Conservation (phyloP, 495 filamentous ascomycete species). For the Staphylotrichum tortipilum region DNA sequence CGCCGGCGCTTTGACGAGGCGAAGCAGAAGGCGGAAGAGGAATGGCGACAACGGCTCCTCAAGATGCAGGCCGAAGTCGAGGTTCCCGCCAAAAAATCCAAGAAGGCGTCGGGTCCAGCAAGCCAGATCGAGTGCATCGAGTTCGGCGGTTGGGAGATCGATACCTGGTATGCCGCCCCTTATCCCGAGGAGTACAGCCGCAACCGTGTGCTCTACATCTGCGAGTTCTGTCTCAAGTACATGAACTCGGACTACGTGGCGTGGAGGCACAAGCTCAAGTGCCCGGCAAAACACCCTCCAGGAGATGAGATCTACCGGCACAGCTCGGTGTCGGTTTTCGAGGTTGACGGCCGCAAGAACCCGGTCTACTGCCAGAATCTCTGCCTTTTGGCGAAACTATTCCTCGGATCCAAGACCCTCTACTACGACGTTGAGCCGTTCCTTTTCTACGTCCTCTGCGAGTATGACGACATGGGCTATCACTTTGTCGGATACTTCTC, state of each 20-base stretch:
- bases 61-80: slow-evolving; percentile 40
- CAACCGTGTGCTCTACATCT: slow-evolving; percentile 91
- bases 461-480: slow-evolving; percentile 85
- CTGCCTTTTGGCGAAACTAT: slow-evolving; percentile 90
- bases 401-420: slow-evolving; percentile 91
- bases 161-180: slow-evolving; percentile 98
- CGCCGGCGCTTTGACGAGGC: slow-evolving; percentile 80
- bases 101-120: slow-evolving; percentile 72
- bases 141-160: slow-evolving; percentile 93
- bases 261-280: slow-evolving; percentile 97
- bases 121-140: slow-evolving; percentile 98
- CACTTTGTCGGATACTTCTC: slow-evolving; percentile 99
- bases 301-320: slow-evolving; percentile 98
- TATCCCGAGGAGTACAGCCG: slow-evolving; percentile 98
- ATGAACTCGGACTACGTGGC: slow-evolving; percentile 98
- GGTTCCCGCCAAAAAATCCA: slow-evolving; percentile 37
- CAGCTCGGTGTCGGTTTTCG: slow-evolving; percentile 85
- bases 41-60: slow-evolving; percentile 60
- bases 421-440: slow-evolving; percentile 99
- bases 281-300: slow-evolving; percentile 88
- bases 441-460: slow-evolving; percentile 96
- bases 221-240: slow-evolving; percentile 98
- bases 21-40: slow-evolving; percentile 79
- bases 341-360: slow-evolving; percentile 94
- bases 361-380: slow-evolving; percentile 97